Evolutionary conservation across 192 early-diverging fungal genomes (phyloP), one percentile per base, ranked within the genome.

Genomic region (Umbelopsis sp.): DNA sequence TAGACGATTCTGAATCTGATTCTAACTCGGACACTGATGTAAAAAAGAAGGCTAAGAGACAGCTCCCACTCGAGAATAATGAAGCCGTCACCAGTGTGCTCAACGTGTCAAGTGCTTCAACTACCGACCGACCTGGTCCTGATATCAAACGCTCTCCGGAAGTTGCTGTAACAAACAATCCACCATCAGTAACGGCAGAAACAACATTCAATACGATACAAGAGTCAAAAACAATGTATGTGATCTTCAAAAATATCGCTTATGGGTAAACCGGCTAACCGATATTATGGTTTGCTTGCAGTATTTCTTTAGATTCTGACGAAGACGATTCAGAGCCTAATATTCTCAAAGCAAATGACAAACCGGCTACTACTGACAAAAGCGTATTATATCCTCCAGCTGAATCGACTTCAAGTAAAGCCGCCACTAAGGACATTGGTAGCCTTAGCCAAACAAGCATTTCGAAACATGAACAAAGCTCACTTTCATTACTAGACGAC

Each of bases 1-100:
- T 70, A 21, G 53, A 50, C 35, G 52, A 55, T 16, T 61, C 52
- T 16, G 53, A 71, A 12, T 49, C 47, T 49, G 64, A 49, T 8
- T 46, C n/a, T n/a, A 69, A 20, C 41, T 15, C 22, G 6, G 37
- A 55, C 33, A 18, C 41, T 64, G 45, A 64, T 4, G 0, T 8
- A 23, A 55, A 53, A 46, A 65, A 41, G 33, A 64, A 71, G 37
- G 10, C 46, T 35, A 61, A 49, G 30, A 61, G 11, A 25, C 11
- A 18, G 55, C 33, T 53, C 21, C 35, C 47, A 18, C 23, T 30
- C 11, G 70, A 64, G 4, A 46, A 10, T 16, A 58, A 64, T 21
- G 22, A 22, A 25, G 18, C 3, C 11, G 37, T 64, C 21, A 25
- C 30, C 23, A 22, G 30, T 23, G 23, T 21, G 35, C 15, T 22